Percentiles rank a stretch among this genome's conserved stretches.
These are phyloP conservation scores for Blastobotrys arbuscula DNA, from an alignment of 1,139 yeast genomes.

Conservation along the genomic window DNA sequence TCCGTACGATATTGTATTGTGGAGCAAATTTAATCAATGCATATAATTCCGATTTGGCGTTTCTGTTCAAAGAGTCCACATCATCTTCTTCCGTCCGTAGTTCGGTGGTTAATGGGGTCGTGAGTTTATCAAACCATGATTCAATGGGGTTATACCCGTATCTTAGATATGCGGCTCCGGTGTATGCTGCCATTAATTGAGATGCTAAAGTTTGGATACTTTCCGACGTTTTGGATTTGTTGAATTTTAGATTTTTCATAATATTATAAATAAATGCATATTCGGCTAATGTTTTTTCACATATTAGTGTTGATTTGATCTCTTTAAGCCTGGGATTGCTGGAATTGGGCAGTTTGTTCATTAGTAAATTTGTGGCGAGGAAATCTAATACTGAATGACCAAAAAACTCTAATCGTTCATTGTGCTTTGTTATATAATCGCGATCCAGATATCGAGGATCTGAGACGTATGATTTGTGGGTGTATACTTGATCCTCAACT, in stretches of 20 bases:
- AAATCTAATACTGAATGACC: constrained; percentile 6
- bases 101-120: constrained; percentile 4
- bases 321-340: not conserved
- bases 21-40: constrained; percentile 8
- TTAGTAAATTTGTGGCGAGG: constrained; percentile 1
- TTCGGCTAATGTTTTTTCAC: constrained; percentile 3
- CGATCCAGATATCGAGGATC: not conserved
- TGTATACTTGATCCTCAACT: constrained; percentile 5
- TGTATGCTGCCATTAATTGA: constrained; percentile 5
- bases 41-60: constrained; percentile 11
- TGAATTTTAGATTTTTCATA: not conserved
- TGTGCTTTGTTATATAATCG: not conserved
- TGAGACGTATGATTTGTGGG: constrained; percentile 5
- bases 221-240: not conserved
- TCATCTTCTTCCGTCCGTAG: not conserved
- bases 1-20: constrained; percentile 9
- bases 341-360: constrained; percentile 6
- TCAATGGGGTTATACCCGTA: not conserved
- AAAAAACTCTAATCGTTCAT: constrained; percentile 6
- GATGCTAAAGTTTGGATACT: not conserved
- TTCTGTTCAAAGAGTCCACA: constrained; percentile 1
- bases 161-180: constrained; percentile 8
- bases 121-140: constrained; percentile 6
- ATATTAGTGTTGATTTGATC: not conserved
- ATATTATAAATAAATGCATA: constrained; percentile 4